Evolutionary conservation across 106 monocot genomes (phyloP).

Genomic region (Gastrodia elata): DNA sequence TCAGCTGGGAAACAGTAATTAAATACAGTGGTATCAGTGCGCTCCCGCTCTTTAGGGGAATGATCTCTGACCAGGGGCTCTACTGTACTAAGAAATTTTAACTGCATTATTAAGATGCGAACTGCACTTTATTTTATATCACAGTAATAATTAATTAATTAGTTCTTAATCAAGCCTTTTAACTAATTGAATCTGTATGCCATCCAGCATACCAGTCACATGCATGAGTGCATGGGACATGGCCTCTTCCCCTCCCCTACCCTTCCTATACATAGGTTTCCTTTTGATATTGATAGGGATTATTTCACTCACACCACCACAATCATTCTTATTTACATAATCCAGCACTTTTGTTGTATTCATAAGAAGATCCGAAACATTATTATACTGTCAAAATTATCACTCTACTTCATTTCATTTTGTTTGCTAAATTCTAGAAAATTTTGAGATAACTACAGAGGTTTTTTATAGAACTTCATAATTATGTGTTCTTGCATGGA

Average conservation of each 20-base stretch:
- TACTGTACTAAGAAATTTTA: background rate
- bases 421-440: too few species aligned
- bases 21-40: background rate
- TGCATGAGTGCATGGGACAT: background rate
- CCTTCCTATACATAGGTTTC: background rate
- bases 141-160: background rate
- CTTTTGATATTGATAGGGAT: background rate
- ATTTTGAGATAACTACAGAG: too few species aligned
- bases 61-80: background rate
- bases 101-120: background rate
- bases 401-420: too few species aligned
- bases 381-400: too few species aligned
- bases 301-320: background rate
- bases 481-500: too few species aligned
- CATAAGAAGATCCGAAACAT: too few species aligned
- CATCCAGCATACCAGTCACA: background rate
- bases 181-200: background rate
- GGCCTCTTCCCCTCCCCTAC: background rate
- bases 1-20: background rate
- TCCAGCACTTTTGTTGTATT: too few species aligned
- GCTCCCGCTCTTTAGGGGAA: background rate
- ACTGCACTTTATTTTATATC: background rate
- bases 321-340: too few species aligned
- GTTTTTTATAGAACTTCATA: too few species aligned
- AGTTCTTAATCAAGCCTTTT: background rate